Percentiles rank a stretch among this genome's conserved stretches.
Conservation (phyloP, 192 early-diverging fungal species). For the Rhizophagus sp. region DNA sequence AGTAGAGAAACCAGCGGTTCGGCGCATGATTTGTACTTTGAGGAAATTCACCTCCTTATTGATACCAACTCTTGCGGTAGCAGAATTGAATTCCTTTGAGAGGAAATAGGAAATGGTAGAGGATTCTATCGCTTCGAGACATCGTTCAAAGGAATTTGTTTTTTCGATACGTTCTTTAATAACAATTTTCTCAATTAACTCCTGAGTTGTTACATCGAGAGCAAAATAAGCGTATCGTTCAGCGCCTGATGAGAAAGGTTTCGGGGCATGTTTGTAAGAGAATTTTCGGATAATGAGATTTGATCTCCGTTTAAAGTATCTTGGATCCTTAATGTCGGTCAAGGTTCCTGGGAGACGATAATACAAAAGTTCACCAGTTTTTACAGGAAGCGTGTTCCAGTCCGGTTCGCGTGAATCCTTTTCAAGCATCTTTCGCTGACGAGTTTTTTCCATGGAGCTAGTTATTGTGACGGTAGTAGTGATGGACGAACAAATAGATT, state of each 20-base stretch:
- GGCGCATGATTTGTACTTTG: neutral
- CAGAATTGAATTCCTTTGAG: slow-evolving; percentile 10
- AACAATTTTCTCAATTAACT: neutral
- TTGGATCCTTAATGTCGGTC: too few species aligned
- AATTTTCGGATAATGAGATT: too few species aligned
- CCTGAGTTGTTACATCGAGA: neutral
- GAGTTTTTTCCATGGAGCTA: too few species aligned
- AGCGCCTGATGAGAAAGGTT: too few species aligned
- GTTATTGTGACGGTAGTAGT: neutral
- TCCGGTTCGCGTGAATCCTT: too few species aligned
- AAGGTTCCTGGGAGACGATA: too few species aligned
- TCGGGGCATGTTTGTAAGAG: too few species aligned
- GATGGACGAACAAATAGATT: neutral
- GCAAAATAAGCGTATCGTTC: neutral
- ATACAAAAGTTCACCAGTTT: too few species aligned
- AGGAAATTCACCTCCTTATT: slow-evolving; percentile 11
- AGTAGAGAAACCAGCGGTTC: neutral
- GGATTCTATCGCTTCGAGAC: slow-evolving; percentile 16
- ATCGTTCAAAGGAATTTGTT: slow-evolving; percentile 1
- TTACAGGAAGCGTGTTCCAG: too few species aligned
- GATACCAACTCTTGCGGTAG: neutral
- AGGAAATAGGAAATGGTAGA: slow-evolving; percentile 3
- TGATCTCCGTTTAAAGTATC: too few species aligned
- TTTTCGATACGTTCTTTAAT: slow-evolving; percentile 10
- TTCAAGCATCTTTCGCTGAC: too few species aligned